Base-by-base conservation (phyloP, 2,329 filamentous ascomycete genomes). In the Cladosporium sp. region DNA sequence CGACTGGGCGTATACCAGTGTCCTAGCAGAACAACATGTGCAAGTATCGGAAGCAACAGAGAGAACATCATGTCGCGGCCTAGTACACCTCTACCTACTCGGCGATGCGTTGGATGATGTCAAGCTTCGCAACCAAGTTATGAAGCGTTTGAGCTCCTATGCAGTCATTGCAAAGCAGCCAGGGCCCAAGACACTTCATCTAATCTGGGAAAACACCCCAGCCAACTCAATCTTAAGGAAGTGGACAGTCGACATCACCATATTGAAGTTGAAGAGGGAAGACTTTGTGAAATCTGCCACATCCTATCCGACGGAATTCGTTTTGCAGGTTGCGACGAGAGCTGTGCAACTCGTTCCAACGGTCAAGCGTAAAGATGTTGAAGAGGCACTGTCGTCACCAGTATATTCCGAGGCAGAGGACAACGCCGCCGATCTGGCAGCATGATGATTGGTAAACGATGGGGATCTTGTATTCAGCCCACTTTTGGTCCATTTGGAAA, bases 1-100 rank as follows among this genome's bases (percentile, higher is more conserved):
- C 13, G 28, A 62, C 28, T 64, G 62, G 58, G 28, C 52, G 3
- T 61, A 64, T 22, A 24, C 20, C 17, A 19, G 24, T 1, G 25
- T 34, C n/a, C 8, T 51, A 19, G 36, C 22, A 4, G 24, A 25
- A 7, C 32, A 51, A 13, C 32, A 24, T 9, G 42, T n/a, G 6
- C 15, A 15, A 8, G 28, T 22, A n/a, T 10, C 28, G 12, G 28
- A 32, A 32, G 28, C 2, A 10, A 10, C 9, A 7, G 12, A 10
- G 28, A 10, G 28, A 32, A 24, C 10, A 24, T 9, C 32, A 35
- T n/a, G n/a, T 15, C 6, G 42, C 24, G 42, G 42, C 22, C n/a
- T 45, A 3, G 34, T 32, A n/a, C 4, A 13, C 45, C 13, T 48
- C 3, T 48, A 48, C n/a, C 17, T 48, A 3, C 8, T 35, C 17